Percentiles rank a stretch among this genome's conserved stretches.
These are phyloP conservation scores for Nakazawaea sp. DNA, from an alignment of 805 yeast genomes.

Conservation along the genomic window DNA sequence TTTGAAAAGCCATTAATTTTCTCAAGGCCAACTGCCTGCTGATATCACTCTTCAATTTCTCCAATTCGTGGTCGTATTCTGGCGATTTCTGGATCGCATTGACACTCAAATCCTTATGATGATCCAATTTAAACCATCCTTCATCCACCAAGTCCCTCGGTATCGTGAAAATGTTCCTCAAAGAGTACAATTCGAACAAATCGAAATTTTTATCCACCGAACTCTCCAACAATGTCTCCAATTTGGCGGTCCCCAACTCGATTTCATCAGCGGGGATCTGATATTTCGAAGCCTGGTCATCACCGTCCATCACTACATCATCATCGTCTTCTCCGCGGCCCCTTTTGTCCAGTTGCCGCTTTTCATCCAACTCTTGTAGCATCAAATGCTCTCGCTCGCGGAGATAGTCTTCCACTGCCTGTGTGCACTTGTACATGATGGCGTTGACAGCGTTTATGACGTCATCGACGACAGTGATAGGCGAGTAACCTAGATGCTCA, in stretches of 20 bases:
- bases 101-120: slow-evolving; percentile 49
- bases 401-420: slow-evolving; percentile 67
- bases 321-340: slow-evolving; percentile 20
- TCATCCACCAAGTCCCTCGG: slow-evolving; percentile 57
- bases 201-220: slow-evolving; percentile 80
- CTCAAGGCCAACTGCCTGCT: slow-evolving; percentile 36
- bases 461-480: slow-evolving; percentile 77
- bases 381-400: slow-evolving; percentile 26
- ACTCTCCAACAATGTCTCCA: slow-evolving; percentile 70
- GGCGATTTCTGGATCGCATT: slow-evolving; percentile 14
- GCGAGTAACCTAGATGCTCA: slow-evolving; percentile 83
- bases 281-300: neutral
- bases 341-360: slow-evolving; percentile 9
- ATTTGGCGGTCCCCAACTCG: slow-evolving; percentile 69
- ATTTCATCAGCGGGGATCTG: slow-evolving; percentile 41
- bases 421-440: slow-evolving; percentile 74
- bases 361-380: slow-evolving; percentile 16
- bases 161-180: slow-evolving; percentile 67
- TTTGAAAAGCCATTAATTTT: slow-evolving; percentile 30
- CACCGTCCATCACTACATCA: slow-evolving; percentile 21
- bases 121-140: slow-evolving; percentile 64
- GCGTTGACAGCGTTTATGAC: slow-evolving; percentile 84
- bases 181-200: slow-evolving; percentile 73
- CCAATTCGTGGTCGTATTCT: slow-evolving; percentile 17
- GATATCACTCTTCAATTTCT: slow-evolving; percentile 29